phyloP scores from a whole-genome alignment of 164 flowering plant genomes.

The Euptelea pleiosperma region DNA sequence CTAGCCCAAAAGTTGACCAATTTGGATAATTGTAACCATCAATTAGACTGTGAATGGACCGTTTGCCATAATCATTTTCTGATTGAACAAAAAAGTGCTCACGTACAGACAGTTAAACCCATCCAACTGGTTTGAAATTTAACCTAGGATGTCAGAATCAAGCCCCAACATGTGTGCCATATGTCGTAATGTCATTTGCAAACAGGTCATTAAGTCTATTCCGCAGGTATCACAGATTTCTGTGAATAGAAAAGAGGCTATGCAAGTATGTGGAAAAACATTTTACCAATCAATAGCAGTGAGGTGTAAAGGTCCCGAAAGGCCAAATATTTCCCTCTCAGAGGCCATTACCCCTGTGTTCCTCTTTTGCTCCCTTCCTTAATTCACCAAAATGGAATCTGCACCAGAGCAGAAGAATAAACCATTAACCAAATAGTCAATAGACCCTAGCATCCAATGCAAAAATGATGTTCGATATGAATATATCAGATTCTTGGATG shows the following conservation, averaged over 20 bases:
- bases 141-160: neutral
- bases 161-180: neutral
- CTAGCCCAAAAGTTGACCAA: neutral
- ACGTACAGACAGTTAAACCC: neutral
- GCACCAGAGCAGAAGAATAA: neutral
- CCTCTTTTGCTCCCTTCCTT: neutral
- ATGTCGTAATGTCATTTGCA: neutral
- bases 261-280: neutral
- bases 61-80: too few species aligned
- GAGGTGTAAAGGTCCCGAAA: constrained; percentile 65
- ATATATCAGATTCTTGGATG: too few species aligned
- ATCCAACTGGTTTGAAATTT: neutral
- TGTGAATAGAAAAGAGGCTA: neutral
- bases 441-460: neutral
- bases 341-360: constrained; percentile 30
- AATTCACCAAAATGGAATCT: neutral
- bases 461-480: neutral
- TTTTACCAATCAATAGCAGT: constrained; percentile 64
- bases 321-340: constrained; percentile 59
- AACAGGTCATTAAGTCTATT: neutral
- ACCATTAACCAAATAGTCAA: neutral
- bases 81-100: too few species aligned
- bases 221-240: neutral
- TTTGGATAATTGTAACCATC: neutral
- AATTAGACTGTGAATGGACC: neutral